phyloP scores from a whole-genome alignment of 1,284 basidiomycete species.

The Ceratobasidium sp. region DNA sequence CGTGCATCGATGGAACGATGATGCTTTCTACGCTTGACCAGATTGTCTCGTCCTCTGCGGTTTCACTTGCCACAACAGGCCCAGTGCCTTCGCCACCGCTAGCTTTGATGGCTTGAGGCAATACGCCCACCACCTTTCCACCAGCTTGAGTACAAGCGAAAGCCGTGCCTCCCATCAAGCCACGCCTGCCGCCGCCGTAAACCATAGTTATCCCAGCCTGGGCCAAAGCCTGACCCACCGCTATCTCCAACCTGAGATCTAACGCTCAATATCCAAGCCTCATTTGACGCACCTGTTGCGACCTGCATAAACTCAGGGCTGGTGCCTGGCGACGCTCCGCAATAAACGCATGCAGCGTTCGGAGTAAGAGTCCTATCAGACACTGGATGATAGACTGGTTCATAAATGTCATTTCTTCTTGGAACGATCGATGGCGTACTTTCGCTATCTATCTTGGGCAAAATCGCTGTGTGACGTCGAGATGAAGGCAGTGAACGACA shows the following conservation, averaged over 20 bases:
- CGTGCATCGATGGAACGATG: constrained; percentile 89
- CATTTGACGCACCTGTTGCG: constrained; percentile 68
- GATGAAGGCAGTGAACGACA: background rate
- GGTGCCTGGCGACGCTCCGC: constrained; percentile 76
- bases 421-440: background rate
- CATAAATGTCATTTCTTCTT: background rate
- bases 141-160: constrained; percentile 71
- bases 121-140: constrained; percentile 82
- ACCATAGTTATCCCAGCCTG: constrained; percentile 72
- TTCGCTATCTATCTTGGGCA: background rate
- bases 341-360: constrained; percentile 75
- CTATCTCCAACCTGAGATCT: constrained; percentile 53
- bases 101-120: constrained; percentile 78
- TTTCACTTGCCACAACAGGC: constrained; percentile 12
- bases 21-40: constrained; percentile 59
- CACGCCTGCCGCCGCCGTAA: constrained; percentile 86
- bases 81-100: constrained; percentile 46
- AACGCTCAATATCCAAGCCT: constrained; percentile 1
- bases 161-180: constrained; percentile 90
- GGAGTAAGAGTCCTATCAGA: background rate
- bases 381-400: background rate
- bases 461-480: background rate
- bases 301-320: constrained; percentile 70
- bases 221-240: constrained; percentile 79
- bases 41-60: constrained; percentile 42